A percentile compares a stretch with the other conserved stretches of the same genome.
Conservation (phyloP, 2,329 filamentous ascomycete species). For the Xylaria sp. region DNA sequence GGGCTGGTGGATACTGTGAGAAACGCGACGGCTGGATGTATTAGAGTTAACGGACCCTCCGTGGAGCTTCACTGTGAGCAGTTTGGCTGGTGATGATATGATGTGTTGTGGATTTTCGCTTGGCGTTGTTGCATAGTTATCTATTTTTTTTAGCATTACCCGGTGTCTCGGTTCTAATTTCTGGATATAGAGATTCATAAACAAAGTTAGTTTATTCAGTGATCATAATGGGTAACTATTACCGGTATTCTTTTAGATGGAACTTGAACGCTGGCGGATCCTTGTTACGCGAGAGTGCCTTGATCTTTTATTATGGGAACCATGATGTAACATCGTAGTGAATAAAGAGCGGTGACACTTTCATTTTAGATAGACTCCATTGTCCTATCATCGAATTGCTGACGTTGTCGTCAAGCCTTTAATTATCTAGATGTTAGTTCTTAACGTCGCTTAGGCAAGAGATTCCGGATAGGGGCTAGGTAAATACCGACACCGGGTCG, state of each 20-base stretch:
- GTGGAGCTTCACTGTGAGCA: conserved; percentile 63
- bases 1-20: conserved; percentile 57
- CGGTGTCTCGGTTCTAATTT: background rate
- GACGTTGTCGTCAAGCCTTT: background rate
- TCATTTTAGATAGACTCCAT: background rate
- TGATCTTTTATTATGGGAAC: no score
- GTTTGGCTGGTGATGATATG: conserved; percentile 55
- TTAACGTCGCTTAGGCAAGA: background rate
- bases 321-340: no score
- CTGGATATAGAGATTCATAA: conserved; percentile 10
- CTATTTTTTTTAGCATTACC: background rate
- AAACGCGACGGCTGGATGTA: conserved; percentile 56
- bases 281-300: background rate
- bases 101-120: background rate
- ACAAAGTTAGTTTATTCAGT: background rate
- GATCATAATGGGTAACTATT: background rate
- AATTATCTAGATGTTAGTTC: no score
- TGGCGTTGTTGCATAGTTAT: background rate
- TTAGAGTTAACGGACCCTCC: conserved; percentile 56
- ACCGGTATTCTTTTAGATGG: background rate
- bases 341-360: background rate
- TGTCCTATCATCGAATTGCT: background rate
- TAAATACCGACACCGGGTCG: conserved; percentile 12
- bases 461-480: conserved; percentile 13
- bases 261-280: background rate